phyloP scores from a whole-genome alignment of 2,329 filamentous ascomycete genomes.

The Niveomyces coronatus region DNA sequence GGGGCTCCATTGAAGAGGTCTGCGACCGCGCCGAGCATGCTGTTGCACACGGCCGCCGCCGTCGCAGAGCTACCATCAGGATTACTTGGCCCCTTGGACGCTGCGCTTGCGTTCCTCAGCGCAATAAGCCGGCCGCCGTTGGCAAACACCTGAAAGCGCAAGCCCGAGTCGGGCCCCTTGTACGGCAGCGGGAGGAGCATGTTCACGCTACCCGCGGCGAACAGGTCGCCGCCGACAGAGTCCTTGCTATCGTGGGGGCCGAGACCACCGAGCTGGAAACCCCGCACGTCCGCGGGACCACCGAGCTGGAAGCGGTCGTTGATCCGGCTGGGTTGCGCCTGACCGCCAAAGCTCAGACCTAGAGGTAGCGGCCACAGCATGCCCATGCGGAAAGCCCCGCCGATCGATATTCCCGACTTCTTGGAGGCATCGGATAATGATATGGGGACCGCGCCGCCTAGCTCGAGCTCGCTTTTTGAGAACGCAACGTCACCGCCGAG shows the following conservation, averaged over 20 bases:
- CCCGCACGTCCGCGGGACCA: constrained; percentile 87
- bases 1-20: constrained; percentile 68
- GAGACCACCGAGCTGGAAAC: constrained; percentile 81
- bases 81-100: constrained; percentile 33
- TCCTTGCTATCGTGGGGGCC: constrained; percentile 81
- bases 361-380: constrained; percentile 72
- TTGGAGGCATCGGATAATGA: constrained; percentile 57
- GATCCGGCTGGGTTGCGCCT: constrained; percentile 61
- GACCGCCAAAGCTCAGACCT: constrained; percentile 39
- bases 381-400: constrained; percentile 70
- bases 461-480: constrained; percentile 80
- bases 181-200: constrained; percentile 77
- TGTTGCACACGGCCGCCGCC: constrained; percentile 36
- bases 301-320: constrained; percentile 95
- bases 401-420: constrained; percentile 70
- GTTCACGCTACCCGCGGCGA: constrained; percentile 79
- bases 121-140: constrained; percentile 82
- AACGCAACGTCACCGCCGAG: constrained; percentile 88
- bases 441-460: constrained; percentile 65
- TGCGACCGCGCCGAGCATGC: constrained; percentile 51
- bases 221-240: constrained; percentile 83
- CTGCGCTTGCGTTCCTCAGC: constrained; percentile 44
- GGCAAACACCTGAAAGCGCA: constrained; percentile 82
- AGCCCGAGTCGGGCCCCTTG: constrained; percentile 69
- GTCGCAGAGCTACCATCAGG: no score